Evolutionary conservation across 2,329 filamentous ascomycete species (phyloP).

Genomic region (Trichophyton rubrum): DNA sequence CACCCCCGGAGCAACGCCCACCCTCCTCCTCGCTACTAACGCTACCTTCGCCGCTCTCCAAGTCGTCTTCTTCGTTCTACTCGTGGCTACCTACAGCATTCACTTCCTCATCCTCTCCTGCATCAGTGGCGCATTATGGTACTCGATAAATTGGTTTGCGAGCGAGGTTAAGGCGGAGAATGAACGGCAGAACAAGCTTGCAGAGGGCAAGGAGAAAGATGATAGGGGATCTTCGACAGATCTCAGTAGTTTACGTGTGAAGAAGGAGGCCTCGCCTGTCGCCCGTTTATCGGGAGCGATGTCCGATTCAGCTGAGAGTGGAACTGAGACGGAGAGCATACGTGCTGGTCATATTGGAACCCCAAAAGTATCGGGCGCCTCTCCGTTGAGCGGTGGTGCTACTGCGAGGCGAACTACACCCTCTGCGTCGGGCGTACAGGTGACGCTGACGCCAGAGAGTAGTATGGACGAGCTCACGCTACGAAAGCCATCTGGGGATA

Average conservation of each 20-base stretch:
- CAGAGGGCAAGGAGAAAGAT: constrained; percentile 32
- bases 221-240: constrained; percentile 2
- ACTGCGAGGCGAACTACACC: constrained; percentile 29
- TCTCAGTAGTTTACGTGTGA: constrained; percentile 9
- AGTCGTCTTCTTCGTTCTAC: constrained; percentile 59
- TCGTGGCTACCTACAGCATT: constrained; percentile 70
- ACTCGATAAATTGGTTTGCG: constrained; percentile 94
- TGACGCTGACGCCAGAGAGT: not conserved
- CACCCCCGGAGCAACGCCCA: constrained; percentile 78
- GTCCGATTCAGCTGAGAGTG: constrained; percentile 30
- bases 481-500: constrained; percentile 31
- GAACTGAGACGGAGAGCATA: constrained; percentile 32
- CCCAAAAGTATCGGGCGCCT: not conserved
- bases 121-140: constrained; percentile 75
- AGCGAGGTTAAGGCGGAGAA: constrained; percentile 39
- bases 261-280: constrained; percentile 11
- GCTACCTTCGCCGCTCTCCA: constrained; percentile 77
- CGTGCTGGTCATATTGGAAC: constrained; percentile 12
- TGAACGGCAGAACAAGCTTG: constrained; percentile 38
- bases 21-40: constrained; percentile 81
- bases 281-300: constrained; percentile 17
- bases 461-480: constrained; percentile 29
- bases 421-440: constrained; percentile 21
- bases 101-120: constrained; percentile 76
- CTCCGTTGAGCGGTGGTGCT: not conserved